Conservation (phyloP, 2,329 filamentous ascomycete species). For the Fusarium camptoceras region DNA sequence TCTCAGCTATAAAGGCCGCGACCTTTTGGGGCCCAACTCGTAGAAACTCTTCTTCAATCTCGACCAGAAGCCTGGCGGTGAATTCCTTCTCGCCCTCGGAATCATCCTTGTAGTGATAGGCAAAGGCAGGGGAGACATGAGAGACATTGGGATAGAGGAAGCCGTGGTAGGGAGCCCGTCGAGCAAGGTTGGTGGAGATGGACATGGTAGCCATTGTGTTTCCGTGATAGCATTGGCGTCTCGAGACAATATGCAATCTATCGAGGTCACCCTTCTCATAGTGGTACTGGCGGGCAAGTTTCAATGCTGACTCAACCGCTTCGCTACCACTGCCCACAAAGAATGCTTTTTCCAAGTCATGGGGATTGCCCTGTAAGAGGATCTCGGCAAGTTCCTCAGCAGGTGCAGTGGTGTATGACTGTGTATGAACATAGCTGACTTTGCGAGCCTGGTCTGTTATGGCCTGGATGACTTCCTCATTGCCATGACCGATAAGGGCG, state of each 20-base stretch:
- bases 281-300: conserved; percentile 61
- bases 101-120: conserved; percentile 2
- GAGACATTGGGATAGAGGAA: conserved; percentile 19
- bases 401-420: conserved; percentile 19
- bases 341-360: conserved; percentile 41
- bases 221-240: conserved; percentile 17
- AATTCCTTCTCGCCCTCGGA: neutral
- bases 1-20: conserved; percentile 69
- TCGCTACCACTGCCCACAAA: conserved; percentile 47
- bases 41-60: conserved; percentile 12
- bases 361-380: neutral
- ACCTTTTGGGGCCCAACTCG: conserved; percentile 6
- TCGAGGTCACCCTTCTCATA: conserved; percentile 8
- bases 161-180: conserved; percentile 2
- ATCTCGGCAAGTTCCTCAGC: conserved; percentile 9
- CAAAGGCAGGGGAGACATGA: conserved; percentile 17
- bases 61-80: neutral
- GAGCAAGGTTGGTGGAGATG: conserved; percentile 19
- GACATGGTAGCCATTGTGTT: conserved; percentile 26
- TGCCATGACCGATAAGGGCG: conserved; percentile 7
- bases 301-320: conserved; percentile 61
- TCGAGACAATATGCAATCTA: conserved; percentile 1
- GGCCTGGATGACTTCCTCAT: conserved; percentile 16
- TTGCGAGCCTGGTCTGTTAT: conserved; percentile 14
- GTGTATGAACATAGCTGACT: conserved; percentile 24